A percentile compares a stretch with the other conserved stretches of the same genome.
phyloP scores from a whole-genome alignment of 1,284 basidiomycete species.

The Abortiporus biennis region DNA sequence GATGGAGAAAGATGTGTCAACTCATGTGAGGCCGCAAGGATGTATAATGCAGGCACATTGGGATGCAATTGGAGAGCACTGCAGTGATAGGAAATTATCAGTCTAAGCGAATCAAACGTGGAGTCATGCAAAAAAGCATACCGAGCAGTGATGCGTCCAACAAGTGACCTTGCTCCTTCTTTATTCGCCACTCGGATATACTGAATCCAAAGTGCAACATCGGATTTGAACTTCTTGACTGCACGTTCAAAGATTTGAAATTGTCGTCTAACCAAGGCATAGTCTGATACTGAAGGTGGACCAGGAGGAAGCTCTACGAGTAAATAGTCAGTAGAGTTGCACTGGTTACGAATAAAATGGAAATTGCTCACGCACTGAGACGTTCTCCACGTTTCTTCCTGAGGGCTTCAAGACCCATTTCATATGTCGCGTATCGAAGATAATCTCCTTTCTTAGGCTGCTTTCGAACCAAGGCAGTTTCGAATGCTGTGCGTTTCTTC shows the following conservation, averaged over 20 bases:
- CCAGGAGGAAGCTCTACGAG: constrained; percentile 47
- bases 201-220: constrained; percentile 83
- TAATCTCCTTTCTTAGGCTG: constrained; percentile 86
- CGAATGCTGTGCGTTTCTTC: constrained; percentile 79
- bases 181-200: constrained; percentile 83
- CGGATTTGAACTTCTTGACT: constrained; percentile 83
- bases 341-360: not conserved
- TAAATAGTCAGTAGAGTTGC: not conserved
- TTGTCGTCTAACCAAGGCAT: constrained; percentile 76
- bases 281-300: constrained; percentile 72
- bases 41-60: constrained; percentile 73
- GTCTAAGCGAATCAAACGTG: not conserved
- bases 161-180: constrained; percentile 76
- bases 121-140: constrained; percentile 33
- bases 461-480: constrained; percentile 78
- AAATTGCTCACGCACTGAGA: constrained; percentile 49
- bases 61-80: constrained; percentile 75
- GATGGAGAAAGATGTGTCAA: constrained; percentile 72
- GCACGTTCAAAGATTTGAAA: constrained; percentile 91
- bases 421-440: constrained; percentile 88
- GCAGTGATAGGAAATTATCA: not conserved
- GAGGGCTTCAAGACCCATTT: constrained; percentile 83
- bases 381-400: constrained; percentile 70
- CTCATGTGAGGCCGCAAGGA: constrained; percentile 84
- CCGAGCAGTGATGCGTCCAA: constrained; percentile 75